phyloP scores from a whole-genome alignment of 2,329 filamentous ascomycete genomes.

The Neofusicoccum kwambonambiense region DNA sequence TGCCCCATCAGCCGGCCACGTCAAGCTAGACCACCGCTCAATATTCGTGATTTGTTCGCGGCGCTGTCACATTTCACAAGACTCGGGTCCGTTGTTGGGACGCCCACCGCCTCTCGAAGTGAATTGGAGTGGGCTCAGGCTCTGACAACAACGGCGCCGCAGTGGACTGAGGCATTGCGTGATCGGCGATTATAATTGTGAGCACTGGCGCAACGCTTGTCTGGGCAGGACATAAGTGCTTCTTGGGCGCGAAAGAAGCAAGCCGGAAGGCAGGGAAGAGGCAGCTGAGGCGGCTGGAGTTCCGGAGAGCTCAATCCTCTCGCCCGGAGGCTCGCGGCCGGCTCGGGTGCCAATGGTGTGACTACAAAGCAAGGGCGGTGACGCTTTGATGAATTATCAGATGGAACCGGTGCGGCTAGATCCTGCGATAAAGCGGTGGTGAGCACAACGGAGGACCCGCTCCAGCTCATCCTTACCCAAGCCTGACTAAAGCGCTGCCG shows the following conservation, averaged over 20 bases:
- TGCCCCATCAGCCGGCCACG: neutral
- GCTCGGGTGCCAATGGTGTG: neutral
- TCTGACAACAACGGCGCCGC: neutral
- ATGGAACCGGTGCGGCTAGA: slow-evolving; percentile 10
- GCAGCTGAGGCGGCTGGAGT: neutral
- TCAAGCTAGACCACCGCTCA: neutral
- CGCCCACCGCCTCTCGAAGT: slow-evolving; percentile 7
- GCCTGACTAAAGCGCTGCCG: neutral
- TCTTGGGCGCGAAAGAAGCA: neutral
- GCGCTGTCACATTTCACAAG: neutral
- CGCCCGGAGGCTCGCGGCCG: neutral
- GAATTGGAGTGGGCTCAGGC: neutral
- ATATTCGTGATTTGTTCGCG: neutral
- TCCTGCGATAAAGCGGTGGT: slow-evolving; percentile 13
- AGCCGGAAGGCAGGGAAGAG: neutral
- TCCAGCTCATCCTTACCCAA: slow-evolving; percentile 4
- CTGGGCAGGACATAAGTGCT: neutral
- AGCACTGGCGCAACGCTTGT: neutral
- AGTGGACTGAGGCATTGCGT: slow-evolving; percentile 4
- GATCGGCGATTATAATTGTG: neutral
- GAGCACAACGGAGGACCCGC: neutral
- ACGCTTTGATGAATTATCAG: slow-evolving; percentile 10
- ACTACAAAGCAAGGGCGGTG: neutral
- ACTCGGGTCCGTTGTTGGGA: neutral
- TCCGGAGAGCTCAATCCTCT: neutral